Base-by-base conservation (phyloP, 345 rosid genomes). In the Aquilaria yunnanensis region DNA sequence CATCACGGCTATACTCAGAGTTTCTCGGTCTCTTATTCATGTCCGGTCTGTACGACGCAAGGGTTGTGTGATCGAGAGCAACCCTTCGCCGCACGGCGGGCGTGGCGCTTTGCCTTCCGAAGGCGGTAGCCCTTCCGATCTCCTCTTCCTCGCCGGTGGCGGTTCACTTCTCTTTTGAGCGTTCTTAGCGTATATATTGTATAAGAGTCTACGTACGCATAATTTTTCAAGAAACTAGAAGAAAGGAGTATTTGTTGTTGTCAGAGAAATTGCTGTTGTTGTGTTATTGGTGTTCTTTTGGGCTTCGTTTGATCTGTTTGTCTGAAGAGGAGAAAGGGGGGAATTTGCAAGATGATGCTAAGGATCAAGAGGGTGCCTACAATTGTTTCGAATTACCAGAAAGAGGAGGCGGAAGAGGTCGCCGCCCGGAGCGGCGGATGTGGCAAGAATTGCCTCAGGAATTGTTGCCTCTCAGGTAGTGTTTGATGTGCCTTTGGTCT, bases 41-140 rank as follows among this genome's bases (percentile, higher is more conserved):
- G 97, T 77, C 93, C 96, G 84, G 47, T n/a, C 83, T 51, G 79
- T 70, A 53, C 96, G 89, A 77, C 90, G 92, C 47, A 84, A 81
- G 93, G 93, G 96, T 75, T 77, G 88, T 73, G 81, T 87, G 71
- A 80, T 74, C 56, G 96, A 74, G 71, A 80, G 83, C 80, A 83
- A 77, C 87, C 97, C 97, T 80, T 91, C 84, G 81, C 96, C 96
- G 89, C 97, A 95, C 99, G 99, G 99, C 56, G 99, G 99, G 72
- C 97, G 99, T 76, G 99, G 99, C 67, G 97, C 99, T 71, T 80
- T 91, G 88, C 99, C 99, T 66, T 95, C 99, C 61, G 99, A 95
- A 87, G 99, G 99, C 85, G 99, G 99, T 60, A 89, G 96, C 78
- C 99, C 99, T 74, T 95, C 99, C 31, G 99, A 95, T 80, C 97